Conservation (phyloP, 371 early-diverging fungal genomes). For the Mortierella sp. region DNA sequence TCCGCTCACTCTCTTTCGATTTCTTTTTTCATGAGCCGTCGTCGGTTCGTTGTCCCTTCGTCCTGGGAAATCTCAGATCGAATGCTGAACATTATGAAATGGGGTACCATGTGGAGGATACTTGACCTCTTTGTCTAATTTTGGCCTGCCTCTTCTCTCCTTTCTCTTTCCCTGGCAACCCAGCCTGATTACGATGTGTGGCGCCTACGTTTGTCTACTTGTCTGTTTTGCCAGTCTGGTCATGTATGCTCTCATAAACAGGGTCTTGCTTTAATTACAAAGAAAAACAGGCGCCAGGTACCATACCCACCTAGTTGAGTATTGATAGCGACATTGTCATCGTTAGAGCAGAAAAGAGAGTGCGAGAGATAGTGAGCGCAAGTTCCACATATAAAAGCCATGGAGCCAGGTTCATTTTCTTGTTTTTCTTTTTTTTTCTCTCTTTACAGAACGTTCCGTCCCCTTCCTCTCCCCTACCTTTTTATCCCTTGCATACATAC, state of each 20-base stretch:
- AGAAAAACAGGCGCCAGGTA: not conserved
- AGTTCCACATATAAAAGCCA: not conserved
- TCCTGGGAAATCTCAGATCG: slow-evolving; percentile 10
- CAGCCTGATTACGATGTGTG: not conserved
- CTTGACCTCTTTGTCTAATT: not conserved
- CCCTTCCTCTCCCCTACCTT: not conserved
- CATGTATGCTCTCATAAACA: slow-evolving; percentile 2
- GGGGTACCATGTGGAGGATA: not conserved
- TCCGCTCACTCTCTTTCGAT: not conserved
- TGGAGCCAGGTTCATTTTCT: not conserved
- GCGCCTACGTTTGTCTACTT: not conserved
- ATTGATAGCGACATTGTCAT: not conserved
- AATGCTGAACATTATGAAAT: not conserved
- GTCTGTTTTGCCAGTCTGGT: not conserved
- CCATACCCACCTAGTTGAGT: not conserved
- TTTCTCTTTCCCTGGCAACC: not conserved
- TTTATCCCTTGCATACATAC: no score
- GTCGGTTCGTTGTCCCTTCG: not conserved
- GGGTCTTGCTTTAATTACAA: not conserved
- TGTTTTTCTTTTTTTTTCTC: not conserved
- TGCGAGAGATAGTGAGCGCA: not conserved
- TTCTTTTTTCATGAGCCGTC: not conserved
- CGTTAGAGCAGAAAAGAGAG: not conserved
- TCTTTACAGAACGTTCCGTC: slow-evolving; percentile 16
- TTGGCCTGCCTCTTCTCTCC: not conserved